Base-by-base conservation (phyloP, 768 basidiomycete genomes). In the Pleurotus platypus region DNA sequence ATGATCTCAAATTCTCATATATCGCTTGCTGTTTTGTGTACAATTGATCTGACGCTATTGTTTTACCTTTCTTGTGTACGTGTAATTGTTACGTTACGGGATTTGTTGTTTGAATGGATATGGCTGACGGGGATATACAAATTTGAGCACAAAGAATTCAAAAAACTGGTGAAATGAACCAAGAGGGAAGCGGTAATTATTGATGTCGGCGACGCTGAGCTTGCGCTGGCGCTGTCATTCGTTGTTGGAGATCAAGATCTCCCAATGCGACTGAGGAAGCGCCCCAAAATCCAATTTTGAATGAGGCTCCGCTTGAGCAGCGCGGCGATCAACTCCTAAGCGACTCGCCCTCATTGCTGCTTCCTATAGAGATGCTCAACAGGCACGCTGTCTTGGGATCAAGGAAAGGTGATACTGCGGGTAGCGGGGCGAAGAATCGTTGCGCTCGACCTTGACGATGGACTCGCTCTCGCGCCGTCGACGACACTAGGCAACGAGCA, bases 241-340 rank as follows among this genome's bases (percentile, higher is more conserved):
- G 49, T 50, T 48, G 49, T 35, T 12, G 26, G 37, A 50, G 49
- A 50, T 50, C 49, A 30, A 26, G 30, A 50, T 50, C 49, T 50
- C 49, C 30, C 30, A 30, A 50, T 30, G 42, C 42, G n/a, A 45
- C n/a, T n/a, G 42, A 12, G 22, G 22, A 48, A 48, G 46, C 46
- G 46, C 46, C 24, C n/a, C 46, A 48, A 48, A 48, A 26, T 50
- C 49, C 49, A n/a, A 45, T 16, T 45, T 35, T 16, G 18, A 48
- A 26, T 15, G 46, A 48, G 18, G 16, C 46, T 48, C 46, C 46
- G 46, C 46, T 18, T 16, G 42, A 45, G 42, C 42, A 45, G 42
- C 42, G 42, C 42, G 42, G 42, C 42, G n/a, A 45, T 45, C 42
- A 45, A 22, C 42, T 22, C 42, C 20, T 45, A 35, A 35, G 30